Conservation (phyloP, 805 yeast species). For the Cyberlindnera suaveolens region DNA sequence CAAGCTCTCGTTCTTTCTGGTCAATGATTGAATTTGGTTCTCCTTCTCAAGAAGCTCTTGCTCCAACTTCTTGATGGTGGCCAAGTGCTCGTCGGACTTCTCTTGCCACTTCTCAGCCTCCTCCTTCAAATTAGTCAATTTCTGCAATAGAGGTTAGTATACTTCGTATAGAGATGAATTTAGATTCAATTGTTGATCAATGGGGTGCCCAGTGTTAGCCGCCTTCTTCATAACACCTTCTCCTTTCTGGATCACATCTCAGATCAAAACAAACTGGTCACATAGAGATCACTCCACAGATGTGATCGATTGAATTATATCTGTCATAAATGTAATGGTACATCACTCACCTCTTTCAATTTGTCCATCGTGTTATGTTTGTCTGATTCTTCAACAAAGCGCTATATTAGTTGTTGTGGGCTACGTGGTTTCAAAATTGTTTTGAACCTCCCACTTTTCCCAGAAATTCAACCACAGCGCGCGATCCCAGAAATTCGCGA, state of each 20-base stretch:
- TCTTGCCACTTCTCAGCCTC: slow-evolving; percentile 98
- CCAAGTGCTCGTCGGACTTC: slow-evolving; percentile 82
- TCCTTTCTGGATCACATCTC: background rate
- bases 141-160: slow-evolving; percentile 34
- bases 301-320: no score
- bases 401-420: background rate
- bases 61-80: slow-evolving; percentile 81
- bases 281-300: no score
- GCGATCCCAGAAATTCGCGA: no score
- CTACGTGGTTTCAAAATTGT: background rate
- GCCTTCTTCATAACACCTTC: background rate
- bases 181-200: background rate
- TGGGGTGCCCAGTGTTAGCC: background rate
- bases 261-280: slow-evolving; percentile 1
- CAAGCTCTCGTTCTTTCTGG: slow-evolving; percentile 84
- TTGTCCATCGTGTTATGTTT: slow-evolving; percentile 16
- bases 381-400: background rate
- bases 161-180: background rate
- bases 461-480: no score
- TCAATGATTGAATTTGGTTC: slow-evolving; percentile 87
- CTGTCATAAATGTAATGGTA: background rate
- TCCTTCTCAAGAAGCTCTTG: slow-evolving; percentile 90
- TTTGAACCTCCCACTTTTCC: no score
- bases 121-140: slow-evolving; percentile 80
- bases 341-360: slow-evolving; percentile 20